Base-by-base conservation (phyloP, 2,329 filamentous ascomycete species). In the Penicillium sp. region DNA sequence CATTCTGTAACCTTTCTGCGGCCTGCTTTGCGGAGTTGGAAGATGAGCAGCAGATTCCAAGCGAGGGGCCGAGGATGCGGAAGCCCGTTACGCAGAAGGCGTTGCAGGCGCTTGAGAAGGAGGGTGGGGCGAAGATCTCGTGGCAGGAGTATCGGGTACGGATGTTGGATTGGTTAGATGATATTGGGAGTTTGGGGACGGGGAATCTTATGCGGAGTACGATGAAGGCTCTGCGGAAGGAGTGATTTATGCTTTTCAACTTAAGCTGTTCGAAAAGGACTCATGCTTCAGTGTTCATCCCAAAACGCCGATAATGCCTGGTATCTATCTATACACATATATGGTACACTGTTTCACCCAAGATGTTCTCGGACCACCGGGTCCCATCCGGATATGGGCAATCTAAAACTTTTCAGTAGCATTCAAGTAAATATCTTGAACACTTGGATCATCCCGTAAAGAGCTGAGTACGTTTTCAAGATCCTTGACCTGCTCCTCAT, bases 361-460 rank as follows among this genome's bases (percentile, higher is more conserved):
- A n/a, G n/a, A n/a, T n/a, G n/a, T n/a, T n/a, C n/a, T n/a, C n/a
- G n/a, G n/a, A n/a, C n/a, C n/a, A n/a, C n/a, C n/a, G n/a, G n/a
- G n/a, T n/a, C n/a, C n/a, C n/a, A n/a, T n/a, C n/a, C n/a, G n/a
- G n/a, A n/a, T n/a, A n/a, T n/a, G n/a, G n/a, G n/a, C n/a, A n/a
- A n/a, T n/a, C n/a, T 29, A 71, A 11, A 71, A 64, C 34, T 64
- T 64, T 29, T 67, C 59, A 4, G 58, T 59, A 19, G 73, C 70
- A 63, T 97, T 97, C 65, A 87, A 79, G 65, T 92, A 96, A 36
- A 97, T 81, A 28, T 86, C 89, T 67, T 91, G 90, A 37, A 96
- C 86, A 59, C 89, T 89, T 0, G 83, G 75, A 52, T 89, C 81
- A 46, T 93, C 89, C 54, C 86, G 82, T 36, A 80, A 56, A 21